A percentile compares a stretch with the other conserved stretches of the same genome.
These are phyloP conservation scores for Straminergon stramineum DNA, from an alignment of 225 moss, liverwort and hornwort species.

Conservation along the genomic window DNA sequence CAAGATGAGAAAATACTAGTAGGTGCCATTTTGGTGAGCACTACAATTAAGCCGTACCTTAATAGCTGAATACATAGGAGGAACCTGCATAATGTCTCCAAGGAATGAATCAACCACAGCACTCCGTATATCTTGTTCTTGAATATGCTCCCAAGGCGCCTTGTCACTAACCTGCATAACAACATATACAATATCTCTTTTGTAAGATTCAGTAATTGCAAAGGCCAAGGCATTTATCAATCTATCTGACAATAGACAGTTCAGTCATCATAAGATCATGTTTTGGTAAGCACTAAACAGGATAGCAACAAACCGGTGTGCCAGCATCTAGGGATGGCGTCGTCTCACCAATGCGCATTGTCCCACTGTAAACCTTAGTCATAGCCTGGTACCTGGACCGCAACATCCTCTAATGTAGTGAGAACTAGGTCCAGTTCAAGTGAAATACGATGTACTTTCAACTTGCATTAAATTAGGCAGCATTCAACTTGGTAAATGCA, in stretches of 20 bases:
- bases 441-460: background rate
- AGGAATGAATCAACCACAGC: conserved; percentile 28
- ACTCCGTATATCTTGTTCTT: conserved; percentile 30
- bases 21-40: background rate
- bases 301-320: conserved; percentile 60
- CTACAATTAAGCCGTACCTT: conserved; percentile 24
- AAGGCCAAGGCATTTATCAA: background rate
- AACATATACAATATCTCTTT: background rate
- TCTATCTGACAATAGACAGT: background rate
- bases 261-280: background rate
- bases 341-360: conserved; percentile 77
- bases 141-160: conserved; percentile 84
- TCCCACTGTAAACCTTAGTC: conserved; percentile 92
- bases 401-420: background rate
- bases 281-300: background rate
- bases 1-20: background rate
- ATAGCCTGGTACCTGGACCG: conserved; percentile 76
- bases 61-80: conserved; percentile 58
- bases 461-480: background rate
- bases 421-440: background rate
- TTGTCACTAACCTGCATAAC: conserved; percentile 55
- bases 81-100: conserved; percentile 52
- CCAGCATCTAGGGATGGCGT: conserved; percentile 82
- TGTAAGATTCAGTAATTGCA: background rate
- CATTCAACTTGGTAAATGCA: background rate